phyloP scores from a whole-genome alignment of 2,329 filamentous ascomycete genomes.

The Fusarium redolens region DNA sequence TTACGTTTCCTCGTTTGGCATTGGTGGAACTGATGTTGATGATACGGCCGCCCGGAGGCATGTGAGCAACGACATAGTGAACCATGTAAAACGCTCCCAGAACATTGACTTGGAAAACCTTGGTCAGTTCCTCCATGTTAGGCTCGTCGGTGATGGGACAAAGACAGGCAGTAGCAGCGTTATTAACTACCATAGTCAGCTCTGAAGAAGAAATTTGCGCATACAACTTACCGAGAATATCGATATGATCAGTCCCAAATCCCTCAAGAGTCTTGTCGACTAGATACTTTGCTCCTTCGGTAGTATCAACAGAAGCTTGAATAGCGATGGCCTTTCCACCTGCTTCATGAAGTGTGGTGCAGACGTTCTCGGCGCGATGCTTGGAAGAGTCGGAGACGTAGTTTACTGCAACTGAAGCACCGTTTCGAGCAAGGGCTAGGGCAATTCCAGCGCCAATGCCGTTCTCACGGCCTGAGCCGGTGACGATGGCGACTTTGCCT shows the following conservation, averaged over 20 bases:
- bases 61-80: slow-evolving; percentile 50
- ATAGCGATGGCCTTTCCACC: slow-evolving; percentile 50
- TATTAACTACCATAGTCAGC: slow-evolving; percentile 49
- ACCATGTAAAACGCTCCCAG: slow-evolving; percentile 50
- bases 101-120: slow-evolving; percentile 50
- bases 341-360: slow-evolving; percentile 41
- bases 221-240: slow-evolving; percentile 52
- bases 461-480: slow-evolving; percentile 57
- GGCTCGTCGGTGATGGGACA: slow-evolving; percentile 36
- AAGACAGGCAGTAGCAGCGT: slow-evolving; percentile 46
- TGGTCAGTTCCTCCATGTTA: slow-evolving; percentile 40
- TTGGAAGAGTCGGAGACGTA: slow-evolving; percentile 52
- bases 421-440: slow-evolving; percentile 53
- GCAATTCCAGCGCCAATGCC: slow-evolving; percentile 58
- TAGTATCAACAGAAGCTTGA: slow-evolving; percentile 48
- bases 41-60: slow-evolving; percentile 48
- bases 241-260: slow-evolving; percentile 51
- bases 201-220: fast-evolving
- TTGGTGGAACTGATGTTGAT: slow-evolving; percentile 42
- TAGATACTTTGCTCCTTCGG: slow-evolving; percentile 48
- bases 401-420: slow-evolving; percentile 55
- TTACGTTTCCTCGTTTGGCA: slow-evolving; percentile 28
- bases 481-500: slow-evolving; percentile 58
- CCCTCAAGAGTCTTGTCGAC: slow-evolving; percentile 50
- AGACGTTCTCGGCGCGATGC: slow-evolving; percentile 47